phyloP scores from a whole-genome alignment of 73 alveolate genomes.

The Urostyla sp. region DNA sequence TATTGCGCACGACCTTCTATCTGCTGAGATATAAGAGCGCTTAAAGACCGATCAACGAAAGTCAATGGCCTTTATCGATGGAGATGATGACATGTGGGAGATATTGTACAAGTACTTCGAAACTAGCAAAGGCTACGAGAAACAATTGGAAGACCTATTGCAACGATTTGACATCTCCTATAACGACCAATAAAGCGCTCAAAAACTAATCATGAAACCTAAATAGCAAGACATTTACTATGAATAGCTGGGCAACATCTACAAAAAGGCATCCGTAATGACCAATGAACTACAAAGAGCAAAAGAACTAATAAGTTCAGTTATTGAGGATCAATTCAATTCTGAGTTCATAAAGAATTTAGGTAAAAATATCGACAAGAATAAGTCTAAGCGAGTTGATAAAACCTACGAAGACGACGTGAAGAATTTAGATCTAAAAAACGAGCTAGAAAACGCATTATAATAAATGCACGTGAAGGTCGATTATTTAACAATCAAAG shows the following conservation, averaged over 20 bases:
- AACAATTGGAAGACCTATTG: conserved; percentile 8
- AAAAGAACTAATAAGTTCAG: too few species aligned
- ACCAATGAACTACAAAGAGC: too few species aligned
- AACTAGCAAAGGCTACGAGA: neutral
- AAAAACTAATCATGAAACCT: neutral
- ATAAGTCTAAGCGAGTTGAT: too few species aligned
- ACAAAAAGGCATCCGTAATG: neutral
- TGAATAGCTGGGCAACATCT: neutral
- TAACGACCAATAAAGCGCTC: neutral
- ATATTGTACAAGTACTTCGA: conserved; percentile 9
- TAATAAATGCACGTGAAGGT: too few species aligned
- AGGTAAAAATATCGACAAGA: too few species aligned
- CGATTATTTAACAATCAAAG: too few species aligned
- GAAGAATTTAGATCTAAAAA: too few species aligned
- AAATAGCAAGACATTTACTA: neutral
- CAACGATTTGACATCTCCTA: neutral
- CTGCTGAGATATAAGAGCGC: neutral
- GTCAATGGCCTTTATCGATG: neutral
- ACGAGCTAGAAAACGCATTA: too few species aligned
- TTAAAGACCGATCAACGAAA: neutral
- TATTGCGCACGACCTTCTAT: conserved; percentile 26
- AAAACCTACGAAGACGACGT: too few species aligned
- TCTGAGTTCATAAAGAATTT: too few species aligned
- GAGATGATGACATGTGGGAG: conserved; percentile 16
- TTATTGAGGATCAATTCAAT: too few species aligned